These are phyloP conservation scores for Tuber borchii DNA, from an alignment of 495 filamentous ascomycete species.

Conservation along the genomic window DNA sequence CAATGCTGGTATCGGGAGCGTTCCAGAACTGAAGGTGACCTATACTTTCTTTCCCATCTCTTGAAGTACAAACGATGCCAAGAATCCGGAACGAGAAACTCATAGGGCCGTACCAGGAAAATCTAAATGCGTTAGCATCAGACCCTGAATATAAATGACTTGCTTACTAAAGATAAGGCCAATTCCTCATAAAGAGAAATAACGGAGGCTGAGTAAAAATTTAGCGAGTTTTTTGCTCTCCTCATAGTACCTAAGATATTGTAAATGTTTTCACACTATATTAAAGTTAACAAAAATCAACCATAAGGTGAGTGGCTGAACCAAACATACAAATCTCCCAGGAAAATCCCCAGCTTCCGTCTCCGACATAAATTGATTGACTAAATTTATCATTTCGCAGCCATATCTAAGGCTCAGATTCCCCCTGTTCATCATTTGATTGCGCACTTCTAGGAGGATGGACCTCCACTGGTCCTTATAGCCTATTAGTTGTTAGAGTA, in stretches of 20 bases:
- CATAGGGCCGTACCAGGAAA: constrained; percentile 6
- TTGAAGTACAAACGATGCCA: too few relatives aligned
- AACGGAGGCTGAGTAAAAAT: too few relatives aligned
- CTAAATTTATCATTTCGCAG: background rate
- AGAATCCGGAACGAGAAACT: too few relatives aligned
- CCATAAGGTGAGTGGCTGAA: background rate
- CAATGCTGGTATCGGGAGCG: too few relatives aligned
- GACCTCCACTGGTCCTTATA: background rate
- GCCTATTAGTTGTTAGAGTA: constrained; percentile 12
- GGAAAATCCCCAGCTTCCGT: background rate
- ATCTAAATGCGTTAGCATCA: background rate
- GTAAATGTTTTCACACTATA: too few relatives aligned
- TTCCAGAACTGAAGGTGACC: too few relatives aligned
- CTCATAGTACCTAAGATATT: too few relatives aligned
- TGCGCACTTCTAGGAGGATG: background rate
- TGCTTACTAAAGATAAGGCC: too few relatives aligned
- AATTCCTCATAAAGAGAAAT: too few relatives aligned
- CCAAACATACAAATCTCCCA: constrained; percentile 2
- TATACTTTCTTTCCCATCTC: too few relatives aligned
- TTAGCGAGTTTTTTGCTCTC: too few relatives aligned
- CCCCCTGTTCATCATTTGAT: background rate
- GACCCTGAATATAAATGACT: background rate
- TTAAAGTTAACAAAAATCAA: background rate
- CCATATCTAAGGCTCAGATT: background rate
- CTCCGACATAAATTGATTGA: background rate